Evolutionary conservation across 2,329 filamentous ascomycete species (phyloP).

Genomic region (Hypomyces rosellus): DNA sequence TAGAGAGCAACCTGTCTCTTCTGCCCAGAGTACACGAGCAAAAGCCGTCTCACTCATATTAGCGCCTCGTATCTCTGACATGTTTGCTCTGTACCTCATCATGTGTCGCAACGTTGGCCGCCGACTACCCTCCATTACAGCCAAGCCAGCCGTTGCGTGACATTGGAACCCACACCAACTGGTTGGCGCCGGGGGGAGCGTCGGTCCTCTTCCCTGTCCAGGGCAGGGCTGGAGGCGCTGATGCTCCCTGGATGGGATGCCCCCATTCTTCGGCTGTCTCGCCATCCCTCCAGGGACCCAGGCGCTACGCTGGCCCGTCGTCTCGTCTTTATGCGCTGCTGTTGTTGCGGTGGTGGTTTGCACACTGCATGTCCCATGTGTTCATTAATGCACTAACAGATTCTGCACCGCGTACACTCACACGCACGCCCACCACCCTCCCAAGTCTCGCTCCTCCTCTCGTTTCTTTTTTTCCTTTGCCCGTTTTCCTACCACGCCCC

Average conservation of each 20-base stretch:
- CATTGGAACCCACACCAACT: neutral
- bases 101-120: neutral
- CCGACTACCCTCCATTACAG: neutral
- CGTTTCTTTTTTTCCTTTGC: constrained; percentile 11
- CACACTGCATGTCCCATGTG: neutral
- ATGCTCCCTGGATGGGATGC: no score
- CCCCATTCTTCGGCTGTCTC: neutral
- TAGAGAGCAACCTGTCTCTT: neutral
- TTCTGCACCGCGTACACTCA: neutral
- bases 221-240: no score
- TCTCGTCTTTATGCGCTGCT: neutral
- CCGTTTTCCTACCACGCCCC: constrained; percentile 10
- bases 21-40: constrained; percentile 4
- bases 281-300: neutral
- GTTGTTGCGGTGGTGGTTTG: neutral
- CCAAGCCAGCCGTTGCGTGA: neutral
- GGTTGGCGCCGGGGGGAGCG: neutral
- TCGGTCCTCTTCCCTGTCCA: no score
- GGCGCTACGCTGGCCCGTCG: neutral
- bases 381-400: neutral
- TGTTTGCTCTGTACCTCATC: constrained; percentile 3
- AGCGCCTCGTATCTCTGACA: constrained; percentile 3
- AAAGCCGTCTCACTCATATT: constrained; percentile 3
- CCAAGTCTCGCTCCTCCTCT: neutral
- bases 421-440: neutral